phyloP scores from a whole-genome alignment of 148 eudicot genomes.

The Silene conica region DNA sequence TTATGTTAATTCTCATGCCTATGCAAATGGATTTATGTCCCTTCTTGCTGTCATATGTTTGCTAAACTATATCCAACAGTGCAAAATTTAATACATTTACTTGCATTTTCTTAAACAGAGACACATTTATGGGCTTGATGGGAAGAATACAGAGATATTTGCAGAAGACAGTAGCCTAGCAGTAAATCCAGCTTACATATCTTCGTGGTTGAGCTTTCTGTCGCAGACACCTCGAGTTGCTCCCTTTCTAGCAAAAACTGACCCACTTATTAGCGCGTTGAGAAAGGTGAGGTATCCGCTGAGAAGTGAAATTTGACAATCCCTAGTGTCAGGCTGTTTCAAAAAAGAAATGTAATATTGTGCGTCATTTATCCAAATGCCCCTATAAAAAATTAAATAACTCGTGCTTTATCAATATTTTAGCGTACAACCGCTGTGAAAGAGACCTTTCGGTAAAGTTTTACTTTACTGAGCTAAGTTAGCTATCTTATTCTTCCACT shows the following conservation, averaged over 20 bases:
- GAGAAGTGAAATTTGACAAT: not conserved
- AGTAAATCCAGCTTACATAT: slow-evolving; percentile 70
- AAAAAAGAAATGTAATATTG: not conserved
- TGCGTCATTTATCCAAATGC: not conserved
- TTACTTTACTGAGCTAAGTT: not conserved
- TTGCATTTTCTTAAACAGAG: slow-evolving; percentile 43
- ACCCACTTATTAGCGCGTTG: slow-evolving; percentile 71
- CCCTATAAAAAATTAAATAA: not conserved
- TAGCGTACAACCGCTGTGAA: not conserved
- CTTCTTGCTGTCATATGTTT: not conserved
- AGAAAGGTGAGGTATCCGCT: slow-evolving; percentile 48
- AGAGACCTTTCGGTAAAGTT: not conserved
- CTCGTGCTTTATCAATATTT: not conserved
- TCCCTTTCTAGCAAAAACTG: slow-evolving; percentile 79
- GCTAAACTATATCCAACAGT: not conserved
- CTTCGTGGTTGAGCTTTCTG: slow-evolving; percentile 69
- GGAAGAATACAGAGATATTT: slow-evolving; percentile 73
- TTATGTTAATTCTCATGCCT: not conserved
- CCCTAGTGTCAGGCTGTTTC: not conserved
- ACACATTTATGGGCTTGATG: slow-evolving; percentile 78
- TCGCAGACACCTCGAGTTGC: slow-evolving; percentile 93
- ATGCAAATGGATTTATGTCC: too few relatives aligned
- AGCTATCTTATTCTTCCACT: not conserved
- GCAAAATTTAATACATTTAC: not conserved
- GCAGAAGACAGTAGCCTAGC: slow-evolving; percentile 79